Base-by-base conservation (phyloP, 1,284 basidiomycete genomes). In the Moesziomyces aphidis region DNA sequence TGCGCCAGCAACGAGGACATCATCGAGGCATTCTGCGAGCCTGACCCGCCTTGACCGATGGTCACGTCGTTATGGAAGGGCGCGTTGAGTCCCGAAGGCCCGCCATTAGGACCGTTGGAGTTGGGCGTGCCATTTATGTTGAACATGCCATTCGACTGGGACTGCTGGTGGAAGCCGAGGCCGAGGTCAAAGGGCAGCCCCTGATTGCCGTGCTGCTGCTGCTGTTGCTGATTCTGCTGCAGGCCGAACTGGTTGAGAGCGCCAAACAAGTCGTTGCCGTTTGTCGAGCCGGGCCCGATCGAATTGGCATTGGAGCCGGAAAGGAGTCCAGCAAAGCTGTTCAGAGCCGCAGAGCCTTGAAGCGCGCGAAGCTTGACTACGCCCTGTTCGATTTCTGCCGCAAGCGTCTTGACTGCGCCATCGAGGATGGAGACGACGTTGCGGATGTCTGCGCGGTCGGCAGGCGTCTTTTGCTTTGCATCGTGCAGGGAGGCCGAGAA, bases 1-100 rank as follows among this genome's bases (percentile, higher is more conserved):
- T 74, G 75, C 13, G 62, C 69, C 5, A 73, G 69, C 47, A 78
- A 63, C 10, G 62, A 67, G 19, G 63, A 60, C 43, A 76, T 48
- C 54, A 69, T 55, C 4, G 65, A 55, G 21, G 64, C 58, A 21
- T 50, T 61, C 22, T 61, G 55, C 22, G 60, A 36, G 47, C 48
- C 31, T 34, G 51, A 13, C 4, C 51, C 57, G 23, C 51, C 62
- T 43, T 61, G 60, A 11, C 42, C 49, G 5, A 42, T 46, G 3
- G 22, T 53, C 22, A 58, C 47, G 9, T 61, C 61, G 50, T 58
- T 50, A 7, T 50, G 10, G 47, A 65, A 69, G 9, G 51, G 26
- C 10, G 46, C 50, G 48, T 51, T 57, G 55, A 66, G 61, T n/a
- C 42, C 52, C 10, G 48, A 43, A 11, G 50, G 31, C 19, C 42